Percentiles rank a stretch among this genome's conserved stretches.
Conservation (phyloP, 225 moss, liverwort and hornwort genomes). For the Rhytidiadelphus loreus region DNA sequence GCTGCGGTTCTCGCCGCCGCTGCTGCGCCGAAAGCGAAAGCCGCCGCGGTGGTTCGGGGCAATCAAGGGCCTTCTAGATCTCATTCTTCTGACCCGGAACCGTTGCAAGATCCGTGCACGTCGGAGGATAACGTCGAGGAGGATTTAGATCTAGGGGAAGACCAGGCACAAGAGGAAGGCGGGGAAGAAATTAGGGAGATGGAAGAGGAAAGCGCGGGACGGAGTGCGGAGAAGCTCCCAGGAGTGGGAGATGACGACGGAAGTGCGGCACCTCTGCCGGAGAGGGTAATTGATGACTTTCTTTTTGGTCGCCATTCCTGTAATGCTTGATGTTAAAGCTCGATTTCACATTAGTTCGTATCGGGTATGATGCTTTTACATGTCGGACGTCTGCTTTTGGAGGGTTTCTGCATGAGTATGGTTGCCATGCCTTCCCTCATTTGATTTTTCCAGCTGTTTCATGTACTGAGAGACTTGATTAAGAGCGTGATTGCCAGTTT, state of each 20-base stretch:
- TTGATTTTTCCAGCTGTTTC: background rate
- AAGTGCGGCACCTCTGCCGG: slow-evolving; percentile 88
- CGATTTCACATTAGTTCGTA: background rate
- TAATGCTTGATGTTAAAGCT: background rate
- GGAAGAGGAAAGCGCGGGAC: slow-evolving; percentile 96
- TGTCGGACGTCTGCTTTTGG: background rate
- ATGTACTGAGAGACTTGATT: background rate
- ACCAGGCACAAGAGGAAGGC: slow-evolving; percentile 49
- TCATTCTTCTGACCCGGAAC: slow-evolving; percentile 38
- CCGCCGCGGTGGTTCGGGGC: slow-evolving; percentile 18
- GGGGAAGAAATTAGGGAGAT: slow-evolving; percentile 70
- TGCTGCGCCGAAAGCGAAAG: slow-evolving; percentile 18
- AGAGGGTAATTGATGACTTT: slow-evolving; percentile 53
- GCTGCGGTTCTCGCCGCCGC: background rate
- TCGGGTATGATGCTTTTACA: background rate
- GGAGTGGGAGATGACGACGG: slow-evolving; percentile 97
- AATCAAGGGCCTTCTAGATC: slow-evolving; percentile 58
- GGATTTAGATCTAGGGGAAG: slow-evolving; percentile 75
- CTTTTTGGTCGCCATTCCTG: background rate
- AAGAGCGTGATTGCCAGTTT: background rate
- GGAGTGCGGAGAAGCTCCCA: slow-evolving; percentile 92
- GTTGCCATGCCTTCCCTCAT: background rate
- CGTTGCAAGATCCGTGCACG: slow-evolving; percentile 58
- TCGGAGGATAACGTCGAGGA: slow-evolving; percentile 58
- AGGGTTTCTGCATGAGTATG: background rate